A percentile compares a stretch with the other conserved stretches of the same genome.
Evolutionary conservation across 768 basidiomycete species (phyloP).

Genomic region (Boletus tomentosulus): DNA sequence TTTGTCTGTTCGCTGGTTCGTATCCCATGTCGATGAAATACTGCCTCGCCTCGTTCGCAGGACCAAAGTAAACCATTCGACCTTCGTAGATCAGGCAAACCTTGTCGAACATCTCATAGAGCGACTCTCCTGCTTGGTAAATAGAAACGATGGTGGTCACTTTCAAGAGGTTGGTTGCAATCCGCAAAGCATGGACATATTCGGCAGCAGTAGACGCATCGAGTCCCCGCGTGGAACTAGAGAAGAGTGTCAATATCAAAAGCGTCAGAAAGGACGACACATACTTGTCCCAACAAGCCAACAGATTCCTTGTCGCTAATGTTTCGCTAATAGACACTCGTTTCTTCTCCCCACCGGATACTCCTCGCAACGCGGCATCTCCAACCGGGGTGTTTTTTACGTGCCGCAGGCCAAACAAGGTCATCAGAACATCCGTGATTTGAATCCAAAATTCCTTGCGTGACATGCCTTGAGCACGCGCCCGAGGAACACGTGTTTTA

Average conservation of each 20-base stretch:
- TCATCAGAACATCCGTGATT: conserved; percentile 46
- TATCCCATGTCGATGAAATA: conserved; percentile 62
- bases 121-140: conserved; percentile 76
- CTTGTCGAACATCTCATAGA: conserved; percentile 68
- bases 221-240: conserved; percentile 62
- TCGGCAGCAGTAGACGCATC: conserved; percentile 72
- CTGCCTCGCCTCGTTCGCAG: conserved; percentile 45
- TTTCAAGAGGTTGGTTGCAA: conserved; percentile 54
- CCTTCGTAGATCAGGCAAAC: conserved; percentile 62
- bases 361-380: too few relatives aligned
- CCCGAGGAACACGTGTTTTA: conserved; percentile 60
- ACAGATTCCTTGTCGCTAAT: conserved; percentile 64
- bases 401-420: conserved; percentile 75
- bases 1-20: conserved; percentile 52
- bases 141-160: conserved; percentile 71
- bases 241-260: conserved; percentile 43
- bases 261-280: conserved; percentile 18
- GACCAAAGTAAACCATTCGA: conserved; percentile 57
- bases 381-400: conserved; percentile 74
- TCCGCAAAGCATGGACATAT: conserved; percentile 65
- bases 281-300: conserved; percentile 75
- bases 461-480: conserved; percentile 40
- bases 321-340: conserved; percentile 76
- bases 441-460: conserved; percentile 29
- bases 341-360: conserved; percentile 78